Percentiles rank a stretch among this genome's conserved stretches.
Conservation (phyloP, 768 basidiomycete species). For the Suillus placidus region DNA sequence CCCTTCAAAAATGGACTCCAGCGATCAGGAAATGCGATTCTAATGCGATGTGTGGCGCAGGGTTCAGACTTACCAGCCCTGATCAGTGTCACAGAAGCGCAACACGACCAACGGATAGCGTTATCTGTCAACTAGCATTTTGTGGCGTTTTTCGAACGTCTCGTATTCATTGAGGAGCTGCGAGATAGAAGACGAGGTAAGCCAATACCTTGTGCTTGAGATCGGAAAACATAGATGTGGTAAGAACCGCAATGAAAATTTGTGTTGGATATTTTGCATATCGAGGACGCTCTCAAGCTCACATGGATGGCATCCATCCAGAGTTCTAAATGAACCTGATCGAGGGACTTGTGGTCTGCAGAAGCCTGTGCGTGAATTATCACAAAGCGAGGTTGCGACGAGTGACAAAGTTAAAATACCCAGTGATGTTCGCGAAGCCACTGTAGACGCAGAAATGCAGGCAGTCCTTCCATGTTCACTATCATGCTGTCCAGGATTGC, state of each 20-base stretch:
- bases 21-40: neutral
- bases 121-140: neutral
- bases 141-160: neutral
- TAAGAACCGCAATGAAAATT: neutral
- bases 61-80: neutral
- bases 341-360: neutral
- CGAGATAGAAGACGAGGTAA: neutral
- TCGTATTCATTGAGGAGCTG: neutral
- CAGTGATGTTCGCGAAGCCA: neutral
- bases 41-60: neutral
- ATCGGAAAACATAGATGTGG: neutral
- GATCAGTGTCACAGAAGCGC: neutral
- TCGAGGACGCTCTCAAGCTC: neutral
- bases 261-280: neutral
- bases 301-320: neutral
- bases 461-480: neutral
- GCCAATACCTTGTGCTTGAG: neutral
- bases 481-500: neutral
- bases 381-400: neutral
- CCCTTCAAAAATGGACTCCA: neutral
- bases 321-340: neutral
- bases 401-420: neutral
- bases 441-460: neutral
- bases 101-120: neutral
- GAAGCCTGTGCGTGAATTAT: neutral